These are phyloP conservation scores for Erythrophleum ivorense DNA, from an alignment of 331 rosid species.

Conservation along the genomic window DNA sequence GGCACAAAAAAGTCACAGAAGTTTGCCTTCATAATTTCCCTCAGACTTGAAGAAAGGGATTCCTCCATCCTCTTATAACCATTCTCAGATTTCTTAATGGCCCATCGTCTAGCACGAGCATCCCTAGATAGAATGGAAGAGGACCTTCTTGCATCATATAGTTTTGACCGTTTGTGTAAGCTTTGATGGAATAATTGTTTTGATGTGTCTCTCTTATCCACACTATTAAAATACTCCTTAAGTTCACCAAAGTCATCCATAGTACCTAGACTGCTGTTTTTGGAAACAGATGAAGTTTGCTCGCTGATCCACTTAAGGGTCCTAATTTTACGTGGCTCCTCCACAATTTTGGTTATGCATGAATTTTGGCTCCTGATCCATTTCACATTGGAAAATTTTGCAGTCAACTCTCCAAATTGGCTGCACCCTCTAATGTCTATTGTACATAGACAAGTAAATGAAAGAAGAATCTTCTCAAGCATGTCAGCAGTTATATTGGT, in stretches of 20 bases:
- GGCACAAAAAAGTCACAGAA: constrained; percentile 82
- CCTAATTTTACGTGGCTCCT: constrained; percentile 72
- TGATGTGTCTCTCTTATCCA: constrained; percentile 86
- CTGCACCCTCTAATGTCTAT: constrained; percentile 87
- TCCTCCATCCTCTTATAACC: constrained; percentile 93
- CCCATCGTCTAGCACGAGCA: constrained; percentile 96
- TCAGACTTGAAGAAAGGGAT: constrained; percentile 78
- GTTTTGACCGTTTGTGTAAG: constrained; percentile 89
- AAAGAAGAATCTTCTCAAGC: constrained; percentile 77
- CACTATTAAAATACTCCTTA: constrained; percentile 88
- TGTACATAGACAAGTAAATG: constrained; percentile 73
- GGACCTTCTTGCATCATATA: constrained; percentile 91
- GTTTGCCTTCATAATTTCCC: constrained; percentile 88
- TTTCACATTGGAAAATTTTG: constrained; percentile 66
- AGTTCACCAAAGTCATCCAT: constrained; percentile 87
- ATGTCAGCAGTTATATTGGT: constrained; percentile 66
- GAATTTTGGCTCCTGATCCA: constrained; percentile 81
- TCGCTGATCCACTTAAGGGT: constrained; percentile 75
- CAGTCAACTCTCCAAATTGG: constrained; percentile 73
- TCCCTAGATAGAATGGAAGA: constrained; percentile 95
- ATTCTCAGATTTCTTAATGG: constrained; percentile 88
- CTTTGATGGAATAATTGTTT: constrained; percentile 80
- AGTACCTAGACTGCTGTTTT: constrained; percentile 57
- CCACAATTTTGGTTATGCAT: constrained; percentile 49
- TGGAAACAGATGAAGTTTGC: constrained; percentile 59